A percentile compares a stretch with the other conserved stretches of the same genome.
phyloP scores from a whole-genome alignment of 768 basidiomycete species.

The Calvatia gigantea region DNA sequence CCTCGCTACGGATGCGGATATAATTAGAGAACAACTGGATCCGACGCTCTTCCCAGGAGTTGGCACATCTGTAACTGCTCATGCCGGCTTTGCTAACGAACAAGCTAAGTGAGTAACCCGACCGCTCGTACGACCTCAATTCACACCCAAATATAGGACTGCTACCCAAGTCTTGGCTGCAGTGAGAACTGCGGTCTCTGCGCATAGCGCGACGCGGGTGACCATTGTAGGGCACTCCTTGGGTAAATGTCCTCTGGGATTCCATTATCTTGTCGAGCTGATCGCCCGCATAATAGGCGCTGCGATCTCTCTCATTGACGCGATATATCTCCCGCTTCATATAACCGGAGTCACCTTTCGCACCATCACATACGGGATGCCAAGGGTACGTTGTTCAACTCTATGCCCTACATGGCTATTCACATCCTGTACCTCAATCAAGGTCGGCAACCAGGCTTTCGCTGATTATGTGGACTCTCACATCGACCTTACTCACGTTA shows the following conservation, averaged over 20 bases:
- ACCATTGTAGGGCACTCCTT: conserved; percentile 43
- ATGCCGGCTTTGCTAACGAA: conserved; percentile 38
- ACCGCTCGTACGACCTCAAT: neutral
- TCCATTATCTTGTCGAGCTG: conserved; percentile 20
- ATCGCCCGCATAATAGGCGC: neutral
- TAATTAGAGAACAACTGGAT: conserved; percentile 29
- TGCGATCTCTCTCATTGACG: conserved; percentile 9
- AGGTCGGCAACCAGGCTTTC: conserved; percentile 50
- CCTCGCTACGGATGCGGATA: conserved; percentile 33
- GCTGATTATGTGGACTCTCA: conserved; percentile 52
- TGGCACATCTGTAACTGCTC: conserved; percentile 31
- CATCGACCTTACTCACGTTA: conserved; percentile 46
- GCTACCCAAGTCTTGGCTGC: conserved; percentile 38
- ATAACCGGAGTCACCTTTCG: conserved; percentile 10
- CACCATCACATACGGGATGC: conserved; percentile 17
- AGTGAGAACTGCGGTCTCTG: conserved; percentile 30
- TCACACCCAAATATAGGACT: conserved; percentile 27
- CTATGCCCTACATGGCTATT: neutral
- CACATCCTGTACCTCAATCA: conserved; percentile 16
- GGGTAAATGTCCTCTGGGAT: conserved; percentile 22
- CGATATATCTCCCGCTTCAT: conserved; percentile 9
- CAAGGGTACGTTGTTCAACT: conserved; percentile 27
- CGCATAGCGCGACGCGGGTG: conserved; percentile 29
- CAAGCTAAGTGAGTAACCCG: conserved; percentile 33
- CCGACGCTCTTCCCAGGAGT: conserved; percentile 43